Percentiles rank a stretch among this genome's conserved stretches.
Conservation (phyloP, 257 asterid species). For the Datura wrightii region DNA sequence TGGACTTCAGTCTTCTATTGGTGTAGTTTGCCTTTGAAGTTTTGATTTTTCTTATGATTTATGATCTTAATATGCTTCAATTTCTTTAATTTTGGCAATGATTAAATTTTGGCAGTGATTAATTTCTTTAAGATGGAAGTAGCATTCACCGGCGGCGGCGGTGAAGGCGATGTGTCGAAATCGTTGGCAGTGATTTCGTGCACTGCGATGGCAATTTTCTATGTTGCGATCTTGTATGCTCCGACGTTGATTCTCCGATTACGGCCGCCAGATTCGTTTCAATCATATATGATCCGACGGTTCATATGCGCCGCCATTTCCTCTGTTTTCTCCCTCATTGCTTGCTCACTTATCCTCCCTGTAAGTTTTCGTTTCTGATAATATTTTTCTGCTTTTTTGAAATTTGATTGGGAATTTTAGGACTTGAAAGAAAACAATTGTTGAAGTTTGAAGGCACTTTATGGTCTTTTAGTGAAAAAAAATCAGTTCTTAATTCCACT, state of each 20-base stretch:
- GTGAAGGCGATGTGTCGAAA: constrained; percentile 47
- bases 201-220: constrained; percentile 69
- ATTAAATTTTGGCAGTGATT: not conserved
- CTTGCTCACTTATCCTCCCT: constrained; percentile 60
- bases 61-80: not conserved
- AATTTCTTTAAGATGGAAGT: not conserved
- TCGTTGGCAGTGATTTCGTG: constrained; percentile 63
- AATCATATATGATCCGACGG: constrained; percentile 72
- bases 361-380: not conserved
- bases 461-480: not conserved
- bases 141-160: constrained; percentile 20
- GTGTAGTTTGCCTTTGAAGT: not conserved
- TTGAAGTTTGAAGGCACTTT: not conserved
- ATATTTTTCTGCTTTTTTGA: not conserved
- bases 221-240: constrained; percentile 80
- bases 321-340: constrained; percentile 64
- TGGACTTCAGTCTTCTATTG: not conserved
- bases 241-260: constrained; percentile 81
- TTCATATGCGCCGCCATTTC: constrained; percentile 83
- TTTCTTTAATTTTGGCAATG: not conserved
- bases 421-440: too few species aligned
- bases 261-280: constrained; percentile 74
- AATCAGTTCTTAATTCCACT: not conserved
- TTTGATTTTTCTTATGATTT: not conserved
- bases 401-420: not conserved